Conservation (phyloP, 164 flowering plant species). For the Berberis thunbergii region DNA sequence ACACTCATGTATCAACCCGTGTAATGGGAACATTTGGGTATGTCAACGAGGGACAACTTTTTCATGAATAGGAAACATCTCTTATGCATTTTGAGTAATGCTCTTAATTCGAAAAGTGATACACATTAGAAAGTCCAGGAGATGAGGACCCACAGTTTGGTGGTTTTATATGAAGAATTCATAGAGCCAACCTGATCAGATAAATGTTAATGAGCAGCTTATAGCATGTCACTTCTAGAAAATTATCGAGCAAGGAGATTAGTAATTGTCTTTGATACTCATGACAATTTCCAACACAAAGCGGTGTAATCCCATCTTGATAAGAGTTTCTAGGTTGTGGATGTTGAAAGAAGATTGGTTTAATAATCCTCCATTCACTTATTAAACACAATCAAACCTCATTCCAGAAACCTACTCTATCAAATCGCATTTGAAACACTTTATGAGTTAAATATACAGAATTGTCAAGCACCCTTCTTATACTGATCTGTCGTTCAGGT, state of each 20-base stretch:
- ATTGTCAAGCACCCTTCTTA: neutral
- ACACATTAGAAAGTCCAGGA: neutral
- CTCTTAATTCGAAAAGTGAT: neutral
- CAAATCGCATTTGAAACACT: neutral
- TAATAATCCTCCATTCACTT: neutral
- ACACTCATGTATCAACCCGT: constrained; percentile 63
- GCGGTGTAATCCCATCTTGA: too few species aligned
- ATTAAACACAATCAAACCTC: neutral
- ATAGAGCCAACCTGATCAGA: too few species aligned
- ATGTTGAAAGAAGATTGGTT: too few species aligned
- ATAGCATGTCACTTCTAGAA: too few species aligned
- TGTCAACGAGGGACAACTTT: neutral
- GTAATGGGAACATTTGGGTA: constrained; percentile 84
- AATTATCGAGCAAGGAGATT: too few species aligned
- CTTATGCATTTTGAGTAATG: neutral
- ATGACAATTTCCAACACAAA: too few species aligned
- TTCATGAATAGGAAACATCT: neutral
- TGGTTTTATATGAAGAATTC: too few species aligned
- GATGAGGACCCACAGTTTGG: too few species aligned
- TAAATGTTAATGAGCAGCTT: too few species aligned
- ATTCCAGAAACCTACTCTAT: neutral
- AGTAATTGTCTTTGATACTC: too few species aligned
- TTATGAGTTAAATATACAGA: neutral
- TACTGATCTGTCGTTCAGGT: constrained; percentile 27
- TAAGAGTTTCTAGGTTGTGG: too few species aligned